Base-by-base conservation (phyloP, 2,329 filamentous ascomycete species). In the Juglanconis sp. region DNA sequence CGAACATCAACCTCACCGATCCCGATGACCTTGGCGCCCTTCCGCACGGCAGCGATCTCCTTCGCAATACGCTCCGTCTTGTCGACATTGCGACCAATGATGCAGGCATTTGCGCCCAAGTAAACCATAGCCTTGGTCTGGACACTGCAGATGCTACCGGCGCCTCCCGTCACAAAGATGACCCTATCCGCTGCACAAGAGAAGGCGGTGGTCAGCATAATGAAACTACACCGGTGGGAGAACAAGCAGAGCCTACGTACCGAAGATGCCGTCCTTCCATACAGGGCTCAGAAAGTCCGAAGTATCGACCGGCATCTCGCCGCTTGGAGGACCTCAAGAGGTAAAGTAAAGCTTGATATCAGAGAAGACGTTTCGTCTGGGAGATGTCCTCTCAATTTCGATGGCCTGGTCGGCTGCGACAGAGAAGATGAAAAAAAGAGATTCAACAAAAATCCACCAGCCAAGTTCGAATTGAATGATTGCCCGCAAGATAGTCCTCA, bases 131-230 rank as follows among this genome's bases (percentile, higher is more conserved):
- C 95, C 65, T 92, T 86, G 36, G 96, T 95, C 78, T 98, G 95
- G 58, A 91, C 92, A 68, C 90, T 95, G 79, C 95, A 97, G 70
- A 99, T 98, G 32, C 90, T 89, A 58, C 95, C 94, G 5, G 92
- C 92, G 56, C 95, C 95, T 61, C 95, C 95, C 3, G 95, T 99
- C 70, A 96, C 96, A 76, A 98, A 96, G 67, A 94, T 85, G 49
- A 98, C 93, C 70, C 95, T 94, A 72, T 88, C 87, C 64, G 88
- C 91, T 96, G 68, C 11, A 50, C 11, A 50, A 8, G 31, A 15
- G 34, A 8, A 13, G 52, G n/a, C 4, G 24, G 31, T 8, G 17
- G 44, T 15, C 11, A 17, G 53, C 47, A 47, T 56, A 10, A 60
- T 51, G 32, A 35, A 57, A 44, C 47, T 2, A 51, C 7, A 36